Percentiles rank a stretch among this genome's conserved stretches.
These are phyloP conservation scores for Nicotiana sylvestris DNA, from an alignment of 257 asterid species.

Conservation along the genomic window DNA sequence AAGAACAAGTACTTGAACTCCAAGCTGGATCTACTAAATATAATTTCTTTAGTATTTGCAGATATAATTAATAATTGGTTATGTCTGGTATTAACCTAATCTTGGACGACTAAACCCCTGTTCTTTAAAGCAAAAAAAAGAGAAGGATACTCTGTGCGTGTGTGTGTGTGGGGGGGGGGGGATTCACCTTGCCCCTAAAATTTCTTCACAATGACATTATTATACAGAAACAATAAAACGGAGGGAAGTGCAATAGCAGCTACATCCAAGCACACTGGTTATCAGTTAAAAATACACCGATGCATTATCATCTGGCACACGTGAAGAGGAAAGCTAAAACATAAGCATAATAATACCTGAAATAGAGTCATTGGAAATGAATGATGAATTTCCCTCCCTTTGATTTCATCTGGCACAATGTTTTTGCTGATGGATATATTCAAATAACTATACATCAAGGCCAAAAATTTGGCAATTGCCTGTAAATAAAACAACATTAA, in stretches of 20 bases:
- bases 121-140: background rate
- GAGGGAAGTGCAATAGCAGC: background rate
- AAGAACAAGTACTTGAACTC: background rate
- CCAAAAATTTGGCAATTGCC: conserved; percentile 87
- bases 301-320: background rate
- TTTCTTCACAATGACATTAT: background rate
- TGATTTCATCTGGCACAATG: conserved; percentile 79
- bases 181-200: background rate
- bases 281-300: background rate
- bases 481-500: conserved; percentile 24
- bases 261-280: background rate
- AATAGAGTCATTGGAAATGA: conserved; percentile 87
- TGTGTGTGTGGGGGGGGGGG: background rate
- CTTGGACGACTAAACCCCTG: background rate
- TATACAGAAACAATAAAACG: background rate
- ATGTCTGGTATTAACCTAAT: background rate
- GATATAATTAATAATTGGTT: background rate
- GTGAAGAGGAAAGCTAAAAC: background rate
- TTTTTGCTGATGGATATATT: conserved; percentile 63
- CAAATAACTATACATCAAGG: conserved; percentile 66
- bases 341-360: conserved; percentile 45
- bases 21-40: background rate
- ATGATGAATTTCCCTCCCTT: conserved; percentile 89
- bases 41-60: background rate
- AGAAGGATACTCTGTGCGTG: background rate